A percentile compares a stretch with the other conserved stretches of the same genome.
These are phyloP conservation scores for Aspergillus sp. DNA, from an alignment of 2,329 filamentous ascomycete species.

Conservation along the genomic window DNA sequence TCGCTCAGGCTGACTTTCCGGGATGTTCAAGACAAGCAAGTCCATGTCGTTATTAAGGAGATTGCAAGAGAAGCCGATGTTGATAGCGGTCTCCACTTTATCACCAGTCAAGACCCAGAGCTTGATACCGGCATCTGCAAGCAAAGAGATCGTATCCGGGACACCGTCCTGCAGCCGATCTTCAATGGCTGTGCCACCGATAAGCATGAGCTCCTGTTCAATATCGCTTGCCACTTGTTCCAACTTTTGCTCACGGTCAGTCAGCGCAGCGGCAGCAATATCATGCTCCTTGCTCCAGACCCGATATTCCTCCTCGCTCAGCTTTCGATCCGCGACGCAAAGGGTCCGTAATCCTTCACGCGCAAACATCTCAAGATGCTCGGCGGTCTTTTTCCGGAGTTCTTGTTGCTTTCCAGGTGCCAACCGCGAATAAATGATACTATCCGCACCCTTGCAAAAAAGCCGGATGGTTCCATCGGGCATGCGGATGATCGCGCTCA, in stretches of 20 bases:
- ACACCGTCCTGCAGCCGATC: constrained; percentile 96
- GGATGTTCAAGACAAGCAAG: constrained; percentile 81
- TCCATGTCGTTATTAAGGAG: constrained; percentile 98
- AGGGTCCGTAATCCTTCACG: constrained; percentile 91
- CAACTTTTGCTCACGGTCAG: constrained; percentile 87
- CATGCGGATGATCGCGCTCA: constrained; percentile 97
- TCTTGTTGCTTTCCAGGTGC: constrained; percentile 82
- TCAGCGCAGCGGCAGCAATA: constrained; percentile 76
- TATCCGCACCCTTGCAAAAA: constrained; percentile 97
- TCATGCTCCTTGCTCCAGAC: constrained; percentile 86
- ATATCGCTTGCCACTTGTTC: constrained; percentile 87
- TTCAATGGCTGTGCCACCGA: constrained; percentile 96
- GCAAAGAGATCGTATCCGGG: constrained; percentile 87
- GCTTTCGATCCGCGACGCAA: constrained; percentile 81
- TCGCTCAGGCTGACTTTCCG: constrained; percentile 66
- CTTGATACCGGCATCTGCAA: constrained; percentile 93
- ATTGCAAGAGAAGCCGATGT: constrained; percentile 99
- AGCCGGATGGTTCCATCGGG: constrained; percentile 84
- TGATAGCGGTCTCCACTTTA: constrained; percentile 99
- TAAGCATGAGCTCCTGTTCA: constrained; percentile 80
- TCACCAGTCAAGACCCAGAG: constrained; percentile 98
- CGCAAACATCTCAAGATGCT: constrained; percentile 96
- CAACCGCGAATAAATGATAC: constrained; percentile 90
- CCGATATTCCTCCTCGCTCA: constrained; percentile 79
- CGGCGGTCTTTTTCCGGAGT: constrained; percentile 77